A percentile compares a stretch with the other conserved stretches of the same genome.
phyloP scores from a whole-genome alignment of 2,329 filamentous ascomycete species.

The Colletotrichum sp. region DNA sequence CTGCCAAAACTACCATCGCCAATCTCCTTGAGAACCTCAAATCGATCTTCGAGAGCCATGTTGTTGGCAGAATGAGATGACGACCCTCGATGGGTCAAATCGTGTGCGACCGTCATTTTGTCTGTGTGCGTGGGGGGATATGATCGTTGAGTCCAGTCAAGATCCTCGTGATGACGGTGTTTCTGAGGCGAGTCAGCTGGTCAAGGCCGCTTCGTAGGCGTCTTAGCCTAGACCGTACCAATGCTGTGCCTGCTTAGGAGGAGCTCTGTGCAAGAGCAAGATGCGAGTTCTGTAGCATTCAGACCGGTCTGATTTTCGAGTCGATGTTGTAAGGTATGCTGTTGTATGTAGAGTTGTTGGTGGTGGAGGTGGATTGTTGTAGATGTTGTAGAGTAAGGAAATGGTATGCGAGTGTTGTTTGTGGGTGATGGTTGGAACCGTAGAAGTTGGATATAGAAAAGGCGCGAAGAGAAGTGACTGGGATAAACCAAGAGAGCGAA shows the following conservation, averaged over 20 bases:
- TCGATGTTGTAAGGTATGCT: background rate
- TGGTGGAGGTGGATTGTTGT: background rate
- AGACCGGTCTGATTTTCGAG: conserved; percentile 22
- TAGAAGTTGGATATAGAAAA: conserved; percentile 21
- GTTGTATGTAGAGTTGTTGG: background rate
- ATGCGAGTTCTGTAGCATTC: conserved; percentile 39
- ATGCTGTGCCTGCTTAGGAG: conserved; percentile 28
- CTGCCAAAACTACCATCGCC: conserved; percentile 99
- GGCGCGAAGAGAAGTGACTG: conserved; percentile 11
- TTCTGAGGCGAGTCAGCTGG: conserved; percentile 21
- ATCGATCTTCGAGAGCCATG: conserved; percentile 85
- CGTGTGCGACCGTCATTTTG: conserved; percentile 79
- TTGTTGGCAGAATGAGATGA: conserved; percentile 55
- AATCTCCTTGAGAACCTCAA: conserved; percentile 97
- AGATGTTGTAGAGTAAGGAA: conserved; percentile 5
- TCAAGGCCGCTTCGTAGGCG: conserved; percentile 24
- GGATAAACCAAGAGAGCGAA: conserved; percentile 24
- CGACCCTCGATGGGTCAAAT: conserved; percentile 73
- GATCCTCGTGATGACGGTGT: conserved; percentile 18
- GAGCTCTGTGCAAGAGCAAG: conserved; percentile 42
- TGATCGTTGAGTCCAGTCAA: conserved; percentile 24
- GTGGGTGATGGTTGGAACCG: conserved; percentile 10
- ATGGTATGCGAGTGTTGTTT: conserved; percentile 4
- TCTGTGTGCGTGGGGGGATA: conserved; percentile 2
- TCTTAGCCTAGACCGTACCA: conserved; percentile 26